Conservation (phyloP, 805 yeast species). For the Saccharomycopsis schoenii region DNA sequence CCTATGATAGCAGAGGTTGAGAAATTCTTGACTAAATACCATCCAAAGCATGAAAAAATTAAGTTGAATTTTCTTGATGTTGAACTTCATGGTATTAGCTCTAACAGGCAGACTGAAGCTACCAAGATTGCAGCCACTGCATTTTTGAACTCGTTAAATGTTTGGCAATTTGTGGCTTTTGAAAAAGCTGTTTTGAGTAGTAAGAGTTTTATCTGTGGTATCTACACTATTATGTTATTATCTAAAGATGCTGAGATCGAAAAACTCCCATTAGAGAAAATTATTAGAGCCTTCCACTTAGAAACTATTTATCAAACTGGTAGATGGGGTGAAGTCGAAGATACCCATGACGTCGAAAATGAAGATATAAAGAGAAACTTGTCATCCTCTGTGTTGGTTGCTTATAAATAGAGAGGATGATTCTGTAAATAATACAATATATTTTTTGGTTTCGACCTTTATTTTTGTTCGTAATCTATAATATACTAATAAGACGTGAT, state of each 20-base stretch:
- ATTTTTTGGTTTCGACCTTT: no score
- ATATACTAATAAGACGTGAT: no score
- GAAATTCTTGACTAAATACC: conserved; percentile 36
- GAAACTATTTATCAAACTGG: conserved; percentile 80
- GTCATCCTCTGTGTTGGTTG: conserved; percentile 63
- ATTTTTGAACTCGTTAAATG: conserved; percentile 54
- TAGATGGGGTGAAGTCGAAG: conserved; percentile 98
- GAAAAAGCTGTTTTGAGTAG: conserved; percentile 84
- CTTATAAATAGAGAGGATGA: conserved; percentile 23
- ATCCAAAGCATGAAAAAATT: conserved; percentile 25
- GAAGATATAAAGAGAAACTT: conserved; percentile 79
- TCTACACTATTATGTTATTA: conserved; percentile 27
- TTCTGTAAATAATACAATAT: neutral
- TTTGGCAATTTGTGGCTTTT: conserved; percentile 77
- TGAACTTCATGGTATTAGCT: conserved; percentile 70
- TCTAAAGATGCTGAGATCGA: conserved; percentile 21
- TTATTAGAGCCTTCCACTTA: conserved; percentile 67
- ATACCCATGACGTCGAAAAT: conserved; percentile 95
- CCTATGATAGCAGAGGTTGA: conserved; percentile 69
- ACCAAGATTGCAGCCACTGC: conserved; percentile 51
- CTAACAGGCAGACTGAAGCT: conserved; percentile 58
- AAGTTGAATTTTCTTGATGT: conserved; percentile 60
- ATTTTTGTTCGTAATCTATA: no score
- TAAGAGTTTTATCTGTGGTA: conserved; percentile 80
- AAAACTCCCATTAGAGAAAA: conserved; percentile 43